Conservation (phyloP, 208 protist species). For the Acanthamoeba divionensis region DNA sequence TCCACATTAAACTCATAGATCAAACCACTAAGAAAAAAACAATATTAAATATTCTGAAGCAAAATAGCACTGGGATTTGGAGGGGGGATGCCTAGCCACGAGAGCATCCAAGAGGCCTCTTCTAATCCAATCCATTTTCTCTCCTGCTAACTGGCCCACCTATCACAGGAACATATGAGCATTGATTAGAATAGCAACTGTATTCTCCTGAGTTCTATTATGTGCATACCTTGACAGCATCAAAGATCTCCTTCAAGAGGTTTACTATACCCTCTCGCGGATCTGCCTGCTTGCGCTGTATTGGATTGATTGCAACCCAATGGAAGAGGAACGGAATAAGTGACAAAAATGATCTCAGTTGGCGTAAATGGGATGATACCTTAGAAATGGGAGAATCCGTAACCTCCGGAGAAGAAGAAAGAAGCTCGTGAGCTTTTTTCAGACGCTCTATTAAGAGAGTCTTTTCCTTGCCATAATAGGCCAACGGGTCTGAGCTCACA, state of each 20-base stretch:
- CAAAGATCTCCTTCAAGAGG: constrained; percentile 41
- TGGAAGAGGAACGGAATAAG: background rate
- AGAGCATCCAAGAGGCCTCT: constrained; percentile 36
- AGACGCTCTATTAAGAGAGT: background rate
- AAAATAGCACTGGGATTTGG: background rate
- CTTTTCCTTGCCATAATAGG: constrained; percentile 26
- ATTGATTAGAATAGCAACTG: background rate
- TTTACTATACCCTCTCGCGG: background rate
- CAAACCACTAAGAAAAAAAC: background rate
- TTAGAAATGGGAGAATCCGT: background rate
- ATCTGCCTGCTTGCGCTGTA: constrained; percentile 10
- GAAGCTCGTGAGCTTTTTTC: background rate
- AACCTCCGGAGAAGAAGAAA: background rate
- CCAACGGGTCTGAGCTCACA: background rate
- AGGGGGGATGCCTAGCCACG: background rate
- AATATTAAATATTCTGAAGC: too few species aligned
- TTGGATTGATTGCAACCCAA: background rate
- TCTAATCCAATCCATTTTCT: constrained; percentile 48
- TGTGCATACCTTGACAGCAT: background rate
- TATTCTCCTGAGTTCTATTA: too few species aligned
- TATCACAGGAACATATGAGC: background rate
- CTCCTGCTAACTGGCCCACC: constrained; percentile 10
- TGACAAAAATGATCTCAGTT: too few species aligned
- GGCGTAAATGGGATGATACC: background rate
- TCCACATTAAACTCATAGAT: constrained; percentile 22